Evolutionary conservation across 345 rosid genomes (phyloP), one percentile per base, ranked within the genome.

Genomic region (Boechera stricta): DNA sequence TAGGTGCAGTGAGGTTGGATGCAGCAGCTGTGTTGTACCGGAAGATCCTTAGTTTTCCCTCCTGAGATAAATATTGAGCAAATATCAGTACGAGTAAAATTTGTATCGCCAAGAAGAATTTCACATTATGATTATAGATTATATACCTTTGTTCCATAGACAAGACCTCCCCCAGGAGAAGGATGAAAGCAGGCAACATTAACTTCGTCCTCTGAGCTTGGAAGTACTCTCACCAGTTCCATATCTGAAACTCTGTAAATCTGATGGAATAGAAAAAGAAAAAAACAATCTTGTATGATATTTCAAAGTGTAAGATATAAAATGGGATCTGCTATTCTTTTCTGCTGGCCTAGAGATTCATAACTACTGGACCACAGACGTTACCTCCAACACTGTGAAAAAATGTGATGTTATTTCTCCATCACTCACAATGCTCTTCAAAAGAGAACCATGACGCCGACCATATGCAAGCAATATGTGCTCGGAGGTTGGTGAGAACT

Each of bases 171-270:
- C 41, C 98, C 98, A 10, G 90, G 89, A 69, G 85, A 86, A 79
- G 98, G 98, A 85, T 93, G 98, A 80, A 89, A 93, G 83, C 97
- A 91, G 60, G 98, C 98, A 70, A 93, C 98, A 83, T 93, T 93
- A 79, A 93, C 98, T 85, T 93, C 98, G 79, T 93, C 98, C 82
- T 93, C 98, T 31, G 93, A 89, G 79, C 97, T 93, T 26, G 97
- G 97, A 69, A 91, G 95, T 71, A 93, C 95, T 84, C 91, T 86
- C 51, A 91, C 95, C 64, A 93, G 87, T 78, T 91, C 95, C 97
- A 93, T 91, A 72, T 91, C 93, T 42, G 95, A 89, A 80, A 93
- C 97, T 88, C 97, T 87, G 77, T 88, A 93, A 24, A 93, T 89
- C 98, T 93, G 82, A 77, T 70, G 84, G 28, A 89, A 39, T 26